Percentiles rank a stretch among this genome's conserved stretches.
phyloP scores from a whole-genome alignment of 495 filamentous ascomycete genomes.

The Neurospora tetrasperma region DNA sequence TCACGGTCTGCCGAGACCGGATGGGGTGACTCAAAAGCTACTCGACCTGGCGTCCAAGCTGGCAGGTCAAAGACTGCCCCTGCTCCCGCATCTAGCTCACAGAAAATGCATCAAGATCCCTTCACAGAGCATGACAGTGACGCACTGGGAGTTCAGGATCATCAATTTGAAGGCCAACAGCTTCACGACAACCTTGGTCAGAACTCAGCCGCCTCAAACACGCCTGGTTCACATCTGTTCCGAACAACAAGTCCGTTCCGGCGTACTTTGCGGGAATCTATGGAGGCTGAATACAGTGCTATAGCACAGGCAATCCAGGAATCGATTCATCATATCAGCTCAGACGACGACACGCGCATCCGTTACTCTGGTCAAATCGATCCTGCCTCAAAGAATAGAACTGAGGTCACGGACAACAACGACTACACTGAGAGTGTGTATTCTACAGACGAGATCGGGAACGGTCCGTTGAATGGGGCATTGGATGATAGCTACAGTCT shows the following conservation, averaged over 20 bases:
- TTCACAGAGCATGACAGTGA: slow-evolving; percentile 1
- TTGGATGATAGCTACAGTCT: not conserved
- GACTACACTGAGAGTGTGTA: slow-evolving; percentile 36
- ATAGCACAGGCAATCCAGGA: slow-evolving; percentile 18
- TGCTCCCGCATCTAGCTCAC: not conserved
- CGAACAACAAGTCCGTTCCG: slow-evolving; percentile 47
- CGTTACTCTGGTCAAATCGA: slow-evolving; percentile 14
- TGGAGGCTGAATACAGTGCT: slow-evolving; percentile 20
- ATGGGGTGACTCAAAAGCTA: not conserved
- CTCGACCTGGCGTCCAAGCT: not conserved
- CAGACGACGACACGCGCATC: slow-evolving; percentile 9
- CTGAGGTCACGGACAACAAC: slow-evolving; percentile 22
- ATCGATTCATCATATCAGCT: not conserved
- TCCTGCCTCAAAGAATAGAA: slow-evolving; percentile 17
- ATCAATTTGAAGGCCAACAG: slow-evolving; percentile 2
- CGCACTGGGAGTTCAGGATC: not conserved
- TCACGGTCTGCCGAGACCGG: not conserved
- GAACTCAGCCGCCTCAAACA: slow-evolving; percentile 32
- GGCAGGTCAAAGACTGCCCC: not conserved
- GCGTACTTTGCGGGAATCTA: slow-evolving; percentile 36
- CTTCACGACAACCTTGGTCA: slow-evolving; percentile 11
- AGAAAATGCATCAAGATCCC: not conserved
- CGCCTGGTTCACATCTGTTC: slow-evolving; percentile 36
- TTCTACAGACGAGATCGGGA: slow-evolving; percentile 22
- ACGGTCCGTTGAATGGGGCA: not conserved